These are phyloP conservation scores for Hymenoscyphus salicellus DNA, from an alignment of 2,329 filamentous ascomycete genomes.

Conservation along the genomic window DNA sequence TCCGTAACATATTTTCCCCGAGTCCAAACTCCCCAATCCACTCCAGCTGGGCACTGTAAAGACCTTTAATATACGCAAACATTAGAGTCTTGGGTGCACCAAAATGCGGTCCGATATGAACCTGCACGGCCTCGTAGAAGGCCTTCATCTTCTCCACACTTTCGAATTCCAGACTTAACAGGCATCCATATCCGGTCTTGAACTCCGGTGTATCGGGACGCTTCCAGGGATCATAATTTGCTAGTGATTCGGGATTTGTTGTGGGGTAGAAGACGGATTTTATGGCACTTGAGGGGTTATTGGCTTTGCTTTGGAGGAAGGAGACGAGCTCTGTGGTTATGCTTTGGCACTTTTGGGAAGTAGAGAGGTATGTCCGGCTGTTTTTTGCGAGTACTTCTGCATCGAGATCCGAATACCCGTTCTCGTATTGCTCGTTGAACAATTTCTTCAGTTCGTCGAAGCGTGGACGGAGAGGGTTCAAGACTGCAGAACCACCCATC, in stretches of 20 bases:
- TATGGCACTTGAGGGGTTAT: conserved; percentile 33
- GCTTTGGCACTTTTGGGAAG: conserved; percentile 41
- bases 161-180: conserved; percentile 51
- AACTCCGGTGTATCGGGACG: conserved; percentile 42
- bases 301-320: conserved; percentile 37
- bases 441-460: conserved; percentile 40
- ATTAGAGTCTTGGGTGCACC: conserved; percentile 52
- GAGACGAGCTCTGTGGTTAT: conserved; percentile 43
- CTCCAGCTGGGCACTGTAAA: conserved; percentile 25
- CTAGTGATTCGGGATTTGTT: conserved; percentile 19
- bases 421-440: conserved; percentile 37
- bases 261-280: conserved; percentile 45
- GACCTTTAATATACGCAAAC: conserved; percentile 32
- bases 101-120: conserved; percentile 53
- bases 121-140: conserved; percentile 50
- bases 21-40: conserved; percentile 18
- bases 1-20: conserved; percentile 22
- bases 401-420: conserved; percentile 49
- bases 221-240: conserved; percentile 31
- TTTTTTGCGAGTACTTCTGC: conserved; percentile 46
- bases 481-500: conserved; percentile 49
- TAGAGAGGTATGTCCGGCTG: conserved; percentile 43
- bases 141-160: conserved; percentile 40
- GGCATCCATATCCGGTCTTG: conserved; percentile 53
- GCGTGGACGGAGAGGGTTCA: conserved; percentile 47